Conservation (phyloP, 2,329 filamentous ascomycete species). For the Fragosphaeria purpurea region DNA sequence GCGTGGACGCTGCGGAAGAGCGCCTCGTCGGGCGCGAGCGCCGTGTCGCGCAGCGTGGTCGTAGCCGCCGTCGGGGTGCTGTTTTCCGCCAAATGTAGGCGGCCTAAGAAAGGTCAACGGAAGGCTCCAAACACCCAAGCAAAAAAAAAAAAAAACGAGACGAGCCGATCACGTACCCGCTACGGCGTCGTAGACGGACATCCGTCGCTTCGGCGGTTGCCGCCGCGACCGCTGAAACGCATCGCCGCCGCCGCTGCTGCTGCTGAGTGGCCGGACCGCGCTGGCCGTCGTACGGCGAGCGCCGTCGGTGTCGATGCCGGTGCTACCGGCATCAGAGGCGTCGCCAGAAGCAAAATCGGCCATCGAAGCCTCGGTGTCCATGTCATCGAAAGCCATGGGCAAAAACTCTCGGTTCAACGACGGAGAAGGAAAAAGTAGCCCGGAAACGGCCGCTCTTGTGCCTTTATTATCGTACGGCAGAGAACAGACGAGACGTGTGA, state of each 20-base stretch:
- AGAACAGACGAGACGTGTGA: no score
- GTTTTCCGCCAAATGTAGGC: constrained; percentile 12
- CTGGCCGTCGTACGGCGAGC: neutral
- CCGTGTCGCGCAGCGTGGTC: constrained; percentile 18
- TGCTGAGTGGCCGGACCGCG: neutral
- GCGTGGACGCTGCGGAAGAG: constrained; percentile 57
- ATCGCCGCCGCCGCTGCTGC: no score
- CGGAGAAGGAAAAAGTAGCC: no score
- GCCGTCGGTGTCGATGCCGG: neutral
- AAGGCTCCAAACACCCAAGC: no score
- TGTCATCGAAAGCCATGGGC: no score
- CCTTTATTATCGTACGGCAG: no score
- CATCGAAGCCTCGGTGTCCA: no score
- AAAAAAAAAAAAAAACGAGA: neutral
- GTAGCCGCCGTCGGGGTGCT: no score
- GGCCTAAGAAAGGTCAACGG: constrained; percentile 18
- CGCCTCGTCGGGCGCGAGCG: constrained; percentile 57
- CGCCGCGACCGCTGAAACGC: neutral
- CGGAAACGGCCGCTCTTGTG: no score
- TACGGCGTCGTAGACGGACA: constrained; percentile 63
- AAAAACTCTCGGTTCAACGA: no score
- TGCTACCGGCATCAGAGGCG: no score
- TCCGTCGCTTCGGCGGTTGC: constrained; percentile 18
- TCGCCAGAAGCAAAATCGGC: no score
- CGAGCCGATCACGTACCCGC: constrained; percentile 40